Evolutionary conservation across 495 filamentous ascomycete genomes (phyloP).

Genomic region (Annulohypoxylon maeteangense): DNA sequence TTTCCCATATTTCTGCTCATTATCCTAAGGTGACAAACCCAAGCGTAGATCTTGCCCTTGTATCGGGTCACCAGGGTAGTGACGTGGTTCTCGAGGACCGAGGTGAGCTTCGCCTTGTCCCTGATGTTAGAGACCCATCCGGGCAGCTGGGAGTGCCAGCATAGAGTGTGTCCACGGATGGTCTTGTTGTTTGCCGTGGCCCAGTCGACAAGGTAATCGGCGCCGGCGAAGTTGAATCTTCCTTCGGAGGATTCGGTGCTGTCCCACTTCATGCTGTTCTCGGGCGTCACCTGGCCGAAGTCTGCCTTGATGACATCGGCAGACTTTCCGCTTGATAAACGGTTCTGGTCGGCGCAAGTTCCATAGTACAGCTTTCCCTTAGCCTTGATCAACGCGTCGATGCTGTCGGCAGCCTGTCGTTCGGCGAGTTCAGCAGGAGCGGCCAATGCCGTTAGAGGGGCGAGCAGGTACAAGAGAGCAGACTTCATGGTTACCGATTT

Average conservation of each 20-base stretch:
- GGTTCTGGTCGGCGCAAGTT: conserved; percentile 64
- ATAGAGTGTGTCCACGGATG: conserved; percentile 70
- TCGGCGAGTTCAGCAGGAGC: conserved; percentile 47
- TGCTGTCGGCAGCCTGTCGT: conserved; percentile 57
- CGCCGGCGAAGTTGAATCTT: conserved; percentile 61
- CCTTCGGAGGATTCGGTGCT: conserved; percentile 58
- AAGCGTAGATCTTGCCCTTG: conserved; percentile 70
- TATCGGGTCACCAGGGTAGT: conserved; percentile 65
- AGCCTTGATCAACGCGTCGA: conserved; percentile 66
- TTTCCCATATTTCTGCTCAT: no score
- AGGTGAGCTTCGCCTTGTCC: conserved; percentile 61
- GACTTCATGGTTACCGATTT: conserved; percentile 54
- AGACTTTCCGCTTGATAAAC: conserved; percentile 60
- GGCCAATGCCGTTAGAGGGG: conserved; percentile 49
- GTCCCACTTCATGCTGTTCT: conserved; percentile 77
- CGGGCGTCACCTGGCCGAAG: conserved; percentile 72
- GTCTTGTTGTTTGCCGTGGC: conserved; percentile 65
- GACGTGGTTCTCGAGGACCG: conserved; percentile 69
- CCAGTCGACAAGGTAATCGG: conserved; percentile 70
- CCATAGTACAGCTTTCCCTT: conserved; percentile 73
- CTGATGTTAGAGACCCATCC: conserved; percentile 66
- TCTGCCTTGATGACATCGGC: conserved; percentile 66
- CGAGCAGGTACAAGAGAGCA: conserved; percentile 49
- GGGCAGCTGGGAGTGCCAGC: conserved; percentile 74
- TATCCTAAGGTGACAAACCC: no score